phyloP scores from a whole-genome alignment of 768 basidiomycete genomes.

The Psilocybe cyanescens region DNA sequence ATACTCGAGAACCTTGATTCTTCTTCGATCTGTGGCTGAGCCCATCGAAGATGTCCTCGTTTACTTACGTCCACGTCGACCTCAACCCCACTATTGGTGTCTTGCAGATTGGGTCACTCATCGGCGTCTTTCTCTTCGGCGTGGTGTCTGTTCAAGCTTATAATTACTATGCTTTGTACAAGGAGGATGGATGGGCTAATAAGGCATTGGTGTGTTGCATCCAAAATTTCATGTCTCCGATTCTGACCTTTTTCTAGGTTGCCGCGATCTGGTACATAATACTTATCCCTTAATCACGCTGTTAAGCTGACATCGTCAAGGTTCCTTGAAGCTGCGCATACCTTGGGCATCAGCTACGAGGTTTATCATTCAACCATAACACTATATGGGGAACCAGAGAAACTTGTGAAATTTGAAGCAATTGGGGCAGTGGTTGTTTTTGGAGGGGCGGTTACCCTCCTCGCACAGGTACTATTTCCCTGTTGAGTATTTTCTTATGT shows the following conservation, averaged over 20 bases:
- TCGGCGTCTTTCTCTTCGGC: conserved; percentile 31
- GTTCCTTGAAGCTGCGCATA: conserved; percentile 32
- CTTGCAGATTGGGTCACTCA: conserved; percentile 28
- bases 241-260: conserved; percentile 1
- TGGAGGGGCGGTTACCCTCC: conserved; percentile 31
- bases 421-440: conserved; percentile 26
- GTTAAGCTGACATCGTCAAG: conserved; percentile 11
- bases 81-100: conserved; percentile 26
- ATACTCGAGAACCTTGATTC: neutral
- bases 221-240: neutral
- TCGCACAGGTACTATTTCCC: conserved; percentile 28
- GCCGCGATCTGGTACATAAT: conserved; percentile 12
- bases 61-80: conserved; percentile 13
- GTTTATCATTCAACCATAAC: conserved; percentile 36
- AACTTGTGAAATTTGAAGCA: conserved; percentile 23
- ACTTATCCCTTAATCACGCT: neutral
- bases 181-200: conserved; percentile 23
- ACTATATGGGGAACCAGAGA: conserved; percentile 25
- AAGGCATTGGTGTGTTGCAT: conserved; percentile 24
- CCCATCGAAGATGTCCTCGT: conserved; percentile 2
- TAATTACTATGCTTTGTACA: conserved; percentile 27
- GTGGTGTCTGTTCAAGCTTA: conserved; percentile 28
- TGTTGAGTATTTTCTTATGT: too few relatives aligned
- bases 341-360: conserved; percentile 28
- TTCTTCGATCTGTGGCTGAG: conserved; percentile 2